Base-by-base conservation (phyloP, 2,329 filamentous ascomycete genomes). In the Fusarium sp. region DNA sequence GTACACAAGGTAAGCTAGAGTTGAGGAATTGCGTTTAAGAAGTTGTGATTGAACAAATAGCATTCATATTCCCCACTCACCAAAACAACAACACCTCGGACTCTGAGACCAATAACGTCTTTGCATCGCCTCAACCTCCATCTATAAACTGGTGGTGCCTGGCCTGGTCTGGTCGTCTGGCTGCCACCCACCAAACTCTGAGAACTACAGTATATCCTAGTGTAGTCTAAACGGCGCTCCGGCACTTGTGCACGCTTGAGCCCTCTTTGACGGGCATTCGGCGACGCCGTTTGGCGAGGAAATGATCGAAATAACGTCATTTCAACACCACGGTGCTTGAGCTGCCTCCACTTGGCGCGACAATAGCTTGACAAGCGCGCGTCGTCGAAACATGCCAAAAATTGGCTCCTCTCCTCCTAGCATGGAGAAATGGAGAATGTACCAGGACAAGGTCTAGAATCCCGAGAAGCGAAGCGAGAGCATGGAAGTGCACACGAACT, bases 341-440 rank as follows among this genome's bases (percentile, higher is more conserved):
- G 53, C 38, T 33, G 37, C 64, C 68, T 72, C 72, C 72, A 74
- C 72, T 74, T 74, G 53, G 72, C 60, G 57, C 51, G 46, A 44
- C 45, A 38, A 65, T 62, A 57, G 67, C 57, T 65, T 57, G 38
- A 63, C 50, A 57, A 62, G 70, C 46, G 54, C 54, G 59, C 38
- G 42, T 28, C 31, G 42, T 53, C 60, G 42, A 53, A 65, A 65
- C 53, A 63, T 49, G 46, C 50, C 61, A 69, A 57, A 45, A 64
- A 51, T 57, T 64, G 69, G 63, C 36, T 63, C 20, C 34, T 28
- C 36, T 63, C 20, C 34, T 28, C 34, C 34, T 20, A 40, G 34
- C 57, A 50, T 28, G 47, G 47, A 50, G 23, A 44, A 45, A 64
- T 44, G 51, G 31, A 50, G 26, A 41, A 59, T 45, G 31, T 13